phyloP scores from a whole-genome alignment of 2,329 filamentous ascomycete species.

The Eurotiales sp. region DNA sequence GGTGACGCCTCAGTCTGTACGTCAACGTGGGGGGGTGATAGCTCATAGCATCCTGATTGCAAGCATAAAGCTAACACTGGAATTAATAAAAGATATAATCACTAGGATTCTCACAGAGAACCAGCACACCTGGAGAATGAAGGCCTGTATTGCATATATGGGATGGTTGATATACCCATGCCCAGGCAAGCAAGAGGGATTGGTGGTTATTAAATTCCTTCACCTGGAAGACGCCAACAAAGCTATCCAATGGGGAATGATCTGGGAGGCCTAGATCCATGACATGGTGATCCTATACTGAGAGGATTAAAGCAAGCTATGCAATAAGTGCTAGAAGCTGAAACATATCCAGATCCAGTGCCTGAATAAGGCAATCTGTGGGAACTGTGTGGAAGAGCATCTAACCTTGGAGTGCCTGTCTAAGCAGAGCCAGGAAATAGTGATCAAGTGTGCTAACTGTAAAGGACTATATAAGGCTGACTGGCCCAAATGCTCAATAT shows the following conservation, averaged over 20 bases:
- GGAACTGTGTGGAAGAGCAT: background rate
- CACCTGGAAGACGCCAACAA: background rate
- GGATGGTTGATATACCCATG: background rate
- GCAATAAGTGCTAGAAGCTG: background rate
- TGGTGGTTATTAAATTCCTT: background rate
- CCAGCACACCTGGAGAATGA: background rate
- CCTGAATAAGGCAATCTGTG: background rate
- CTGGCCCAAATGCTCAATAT: background rate
- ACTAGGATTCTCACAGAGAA: background rate
- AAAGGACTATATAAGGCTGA: background rate
- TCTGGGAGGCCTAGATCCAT: background rate
- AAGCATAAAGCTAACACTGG: background rate
- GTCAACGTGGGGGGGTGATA: background rate
- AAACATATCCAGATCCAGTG: background rate
- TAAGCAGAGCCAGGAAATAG: background rate
- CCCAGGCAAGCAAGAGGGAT: background rate
- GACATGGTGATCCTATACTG: background rate
- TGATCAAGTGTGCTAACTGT: background rate
- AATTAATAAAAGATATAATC: background rate
- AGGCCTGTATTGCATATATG: background rate
- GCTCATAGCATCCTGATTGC: background rate
- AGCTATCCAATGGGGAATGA: background rate
- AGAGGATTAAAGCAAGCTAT: background rate
- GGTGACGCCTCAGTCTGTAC: background rate
- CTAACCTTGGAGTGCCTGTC: conserved; percentile 1